Base-by-base conservation (phyloP, 805 yeast species). In the Suhomyces sp. region DNA sequence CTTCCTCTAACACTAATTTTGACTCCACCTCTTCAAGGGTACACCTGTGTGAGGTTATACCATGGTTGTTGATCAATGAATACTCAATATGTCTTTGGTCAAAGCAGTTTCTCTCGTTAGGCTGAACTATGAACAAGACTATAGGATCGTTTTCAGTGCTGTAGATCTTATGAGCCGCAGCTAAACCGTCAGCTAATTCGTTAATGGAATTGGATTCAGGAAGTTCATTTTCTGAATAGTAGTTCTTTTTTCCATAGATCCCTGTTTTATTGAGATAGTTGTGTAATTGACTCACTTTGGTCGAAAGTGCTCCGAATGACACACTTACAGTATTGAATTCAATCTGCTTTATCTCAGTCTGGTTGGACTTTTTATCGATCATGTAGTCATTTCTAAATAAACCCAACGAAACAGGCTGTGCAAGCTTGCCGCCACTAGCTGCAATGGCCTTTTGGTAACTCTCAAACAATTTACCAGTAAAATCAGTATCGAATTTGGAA, bases 321-420 rank as follows among this genome's bases (percentile, higher is more conserved):
- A 93, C 97, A 62, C 97, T 88, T 3, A 94, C 90, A 1, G 99
- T 92, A 70, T 94, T 94, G 74, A 93, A 93, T 68, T 94, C 99
- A 49, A 94, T 94, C 69, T 94, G 99, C 65, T 93, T 92, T 62
- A 93, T 87, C 26, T 69, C 67, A 15, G 63, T 52, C 5, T 53
- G 54, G 48, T 72, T 71, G 2, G 41, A 9, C 6, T 67, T 64
- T 22, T 70, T 67, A 41, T 78, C 76, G 53, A 68, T 64, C 84
- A 94, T 84, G 63, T 93, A 94, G 65, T 94, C 99, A 0, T 96
- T 87, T 67, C 99, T 81, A 68, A 91, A 92, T 8, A 94, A 69
- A 0, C 97, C 98, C 45, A 92, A 75, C 0, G 91, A 81, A 36
- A 89, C 74, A 1, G 84, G 82, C 65, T 88, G 97, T 2, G 70